Base-by-base conservation (phyloP, 768 basidiomycete genomes). In the Hygrophorus pudorinus region DNA sequence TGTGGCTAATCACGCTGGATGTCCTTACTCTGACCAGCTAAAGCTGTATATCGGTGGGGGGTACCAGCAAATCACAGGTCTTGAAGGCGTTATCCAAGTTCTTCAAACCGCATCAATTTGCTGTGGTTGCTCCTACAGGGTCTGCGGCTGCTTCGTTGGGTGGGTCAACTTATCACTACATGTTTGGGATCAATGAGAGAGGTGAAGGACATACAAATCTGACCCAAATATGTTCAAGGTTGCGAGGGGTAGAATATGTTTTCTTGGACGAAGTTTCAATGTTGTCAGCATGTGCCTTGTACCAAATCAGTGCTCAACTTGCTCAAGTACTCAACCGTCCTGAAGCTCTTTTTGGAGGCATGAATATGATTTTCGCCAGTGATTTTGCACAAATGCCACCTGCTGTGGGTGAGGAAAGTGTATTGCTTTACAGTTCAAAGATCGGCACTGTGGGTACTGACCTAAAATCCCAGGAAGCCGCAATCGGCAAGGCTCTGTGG, bases 261-360 rank as follows among this genome's bases (percentile, higher is more conserved):
- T 68, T 72, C 35, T 46, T 71, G 11, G 65, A 71, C 55, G 67
- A 72, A 41, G 53, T 71, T 0, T 71, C 68, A 0, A 72, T 72
- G 70, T 31, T 71, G 2, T 50, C 56, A 0, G 65, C 63, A 42
- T 44, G 44, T 24, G 63, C 65, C 5, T 18, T 66, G 35, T 61
- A 59, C 41, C 42, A 43, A 9, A 63, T 65, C 17, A 59, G 59
- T 46, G 47, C 50, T 0, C 44, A n/a, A n/a, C n/a, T n/a, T n/a
- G n/a, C n/a, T n/a, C n/a, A n/a, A n/a, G n/a, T n/a, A n/a, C n/a
- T n/a, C n/a, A n/a, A n/a, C n/a, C n/a, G n/a, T n/a, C n/a, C n/a
- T n/a, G n/a, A n/a, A n/a, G n/a, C n/a, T n/a, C n/a, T n/a, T n/a
- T n/a, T n/a, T n/a, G n/a, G n/a, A n/a, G n/a, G n/a, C n/a, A n/a